A percentile compares a stretch with the other conserved stretches of the same genome.
Conservation (phyloP, 208 protist species). For the Hexamita inflata region DNA sequence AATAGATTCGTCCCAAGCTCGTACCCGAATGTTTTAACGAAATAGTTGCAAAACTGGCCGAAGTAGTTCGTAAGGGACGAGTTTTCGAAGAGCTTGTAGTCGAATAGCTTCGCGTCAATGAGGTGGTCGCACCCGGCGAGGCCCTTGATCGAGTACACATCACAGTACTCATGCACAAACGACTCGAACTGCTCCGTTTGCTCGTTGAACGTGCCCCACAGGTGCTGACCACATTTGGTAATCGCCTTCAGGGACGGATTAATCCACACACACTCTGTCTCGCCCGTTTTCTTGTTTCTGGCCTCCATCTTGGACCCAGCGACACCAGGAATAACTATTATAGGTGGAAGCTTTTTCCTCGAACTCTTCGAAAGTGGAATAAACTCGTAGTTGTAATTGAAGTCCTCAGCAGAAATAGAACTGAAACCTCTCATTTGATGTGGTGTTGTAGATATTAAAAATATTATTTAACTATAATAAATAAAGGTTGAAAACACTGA, state of each 20-base stretch:
- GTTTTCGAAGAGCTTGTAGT: too few relatives aligned
- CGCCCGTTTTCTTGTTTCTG: neutral
- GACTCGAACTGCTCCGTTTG: neutral
- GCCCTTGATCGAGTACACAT: neutral
- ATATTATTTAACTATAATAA: too few relatives aligned
- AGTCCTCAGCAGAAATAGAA: too few relatives aligned
- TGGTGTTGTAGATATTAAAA: too few relatives aligned
- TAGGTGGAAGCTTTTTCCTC: constrained; percentile 4
- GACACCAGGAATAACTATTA: constrained; percentile 20
- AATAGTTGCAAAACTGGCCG: neutral
- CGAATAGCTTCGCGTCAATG: neutral
- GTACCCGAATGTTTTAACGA: neutral
- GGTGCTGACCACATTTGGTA: neutral
- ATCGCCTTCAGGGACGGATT: neutral
- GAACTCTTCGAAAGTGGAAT: too few relatives aligned
- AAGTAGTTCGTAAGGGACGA: neutral
- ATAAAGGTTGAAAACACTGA: too few relatives aligned
- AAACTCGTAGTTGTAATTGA: too few relatives aligned
- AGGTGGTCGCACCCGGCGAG: neutral
- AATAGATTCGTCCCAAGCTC: neutral
- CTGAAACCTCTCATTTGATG: too few relatives aligned
- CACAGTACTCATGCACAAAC: neutral
- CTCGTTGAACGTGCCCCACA: neutral
- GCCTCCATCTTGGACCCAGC: neutral
- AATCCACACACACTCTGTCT: neutral